A percentile compares a stretch with the other conserved stretches of the same genome.
Evolutionary conservation across 176 grass and related monocot genomes (phyloP).

Genomic region (Eremochloa ophiuroides): DNA sequence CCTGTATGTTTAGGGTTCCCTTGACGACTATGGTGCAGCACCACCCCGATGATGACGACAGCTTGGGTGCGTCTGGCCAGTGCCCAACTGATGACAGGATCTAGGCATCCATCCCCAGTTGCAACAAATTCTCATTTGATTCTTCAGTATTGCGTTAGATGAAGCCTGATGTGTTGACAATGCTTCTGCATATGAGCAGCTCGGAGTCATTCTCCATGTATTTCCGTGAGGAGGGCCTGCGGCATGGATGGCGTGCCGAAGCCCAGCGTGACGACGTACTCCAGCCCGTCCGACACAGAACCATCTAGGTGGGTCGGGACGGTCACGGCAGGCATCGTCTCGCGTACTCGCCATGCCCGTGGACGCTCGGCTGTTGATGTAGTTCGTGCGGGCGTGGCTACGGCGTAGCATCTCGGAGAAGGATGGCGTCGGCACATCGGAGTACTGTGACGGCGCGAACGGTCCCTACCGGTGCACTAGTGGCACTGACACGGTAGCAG

Average conservation of each 20-base stretch:
- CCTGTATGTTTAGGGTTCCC: no score
- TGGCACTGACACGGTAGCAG: not conserved
- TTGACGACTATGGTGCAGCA: not conserved
- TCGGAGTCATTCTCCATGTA: no score
- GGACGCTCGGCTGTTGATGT: not conserved
- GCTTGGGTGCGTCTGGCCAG: not conserved
- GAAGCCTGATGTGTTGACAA: no score
- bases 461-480: constrained; percentile 16
- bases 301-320: not conserved
- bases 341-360: no score
- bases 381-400: not conserved
- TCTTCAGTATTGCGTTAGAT: no score
- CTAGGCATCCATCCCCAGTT: not conserved
- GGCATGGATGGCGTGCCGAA: constrained; percentile 16
- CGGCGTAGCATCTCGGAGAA: not conserved
- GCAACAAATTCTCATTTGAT: no score
- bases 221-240: constrained; percentile 35
- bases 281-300: not conserved
- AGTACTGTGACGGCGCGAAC: not conserved
- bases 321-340: not conserved
- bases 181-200: no score
- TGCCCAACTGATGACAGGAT: no score
- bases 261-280: constrained; percentile 13
- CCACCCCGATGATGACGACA: not conserved
- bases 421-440: not conserved